Evolutionary conservation across 2,329 filamentous ascomycete species (phyloP), one percentile per base, ranked within the genome.

Genomic region (Fusarium sambucinum): DNA sequence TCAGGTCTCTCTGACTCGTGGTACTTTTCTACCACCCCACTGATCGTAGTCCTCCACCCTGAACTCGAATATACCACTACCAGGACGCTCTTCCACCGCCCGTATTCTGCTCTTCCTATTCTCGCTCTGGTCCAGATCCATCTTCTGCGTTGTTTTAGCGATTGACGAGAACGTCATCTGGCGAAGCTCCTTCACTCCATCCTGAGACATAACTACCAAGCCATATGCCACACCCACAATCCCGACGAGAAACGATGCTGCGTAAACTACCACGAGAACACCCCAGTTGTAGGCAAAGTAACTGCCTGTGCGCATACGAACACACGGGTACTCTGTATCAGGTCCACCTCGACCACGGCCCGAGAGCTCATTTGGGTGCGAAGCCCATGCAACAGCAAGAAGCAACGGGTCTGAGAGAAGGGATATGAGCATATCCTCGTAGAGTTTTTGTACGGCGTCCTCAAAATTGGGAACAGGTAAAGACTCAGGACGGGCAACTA

Each of bases 371-470:
- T 56, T 45, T 3, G 63, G 47, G 27, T 70, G 46, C 4, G 55
- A 30, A 0, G 69, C 69, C 69, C 69, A 72, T 2, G 68, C 50
- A 3, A 72, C 69, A 11, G 55, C 66, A 13, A 69, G 55, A n/a
- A 72, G 46, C n/a, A 69, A 57, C 1, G 68, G 68, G 10, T 72
- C 63, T 1, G 68, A 71, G 16, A 72, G 53, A 6, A 72, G 55
- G 0, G 69, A 72, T 6, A 72, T 66, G 3, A 72, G 52, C 3
- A 72, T 35, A 5, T 72, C 68, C 16, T 72, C 68, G 27, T 72
- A 72, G 2, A 60, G 41, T 1, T 37, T 53, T 5, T 48, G 59
- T 11, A 71, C 42, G 4, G 44, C 60, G 0, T 57, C 5, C 12
- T 66, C 45, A 2, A 72, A 57, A 5, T 60, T 7, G 9, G 55